Evolutionary conservation across 1,284 basidiomycete genomes (phyloP).

Genomic region (Mycena sp.): DNA sequence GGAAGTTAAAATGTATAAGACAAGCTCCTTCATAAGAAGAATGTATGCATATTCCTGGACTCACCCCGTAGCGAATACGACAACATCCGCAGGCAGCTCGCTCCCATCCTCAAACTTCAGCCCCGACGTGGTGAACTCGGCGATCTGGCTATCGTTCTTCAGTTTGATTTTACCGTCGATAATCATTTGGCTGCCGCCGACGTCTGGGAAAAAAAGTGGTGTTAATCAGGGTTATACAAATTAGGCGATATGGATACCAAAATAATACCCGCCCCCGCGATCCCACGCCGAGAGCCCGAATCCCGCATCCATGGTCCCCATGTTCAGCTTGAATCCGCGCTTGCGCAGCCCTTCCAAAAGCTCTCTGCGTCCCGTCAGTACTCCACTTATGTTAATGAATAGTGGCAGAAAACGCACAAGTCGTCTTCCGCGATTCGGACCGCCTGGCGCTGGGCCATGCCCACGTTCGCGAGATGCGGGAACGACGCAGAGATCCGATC

Average conservation of each 20-base stretch:
- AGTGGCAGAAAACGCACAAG: not conserved
- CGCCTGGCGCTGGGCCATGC: conserved; percentile 7
- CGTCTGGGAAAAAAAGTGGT: conserved; percentile 58
- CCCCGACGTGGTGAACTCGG: conserved; percentile 61
- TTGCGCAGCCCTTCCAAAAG: conserved; percentile 62
- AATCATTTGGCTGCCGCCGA: conserved; percentile 71
- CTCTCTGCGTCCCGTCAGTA: conserved; percentile 48
- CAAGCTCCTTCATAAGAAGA: not conserved
- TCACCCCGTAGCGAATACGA: conserved; percentile 76
- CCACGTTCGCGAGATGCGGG: conserved; percentile 51
- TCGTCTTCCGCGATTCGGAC: conserved; percentile 37
- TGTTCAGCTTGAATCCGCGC: conserved; percentile 67
- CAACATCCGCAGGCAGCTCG: conserved; percentile 70
- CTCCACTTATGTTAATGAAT: no score
- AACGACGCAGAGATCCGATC: conserved; percentile 62
- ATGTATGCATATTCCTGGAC: not conserved
- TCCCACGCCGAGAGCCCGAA: conserved; percentile 41
- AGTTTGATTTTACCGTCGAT: conserved; percentile 80
- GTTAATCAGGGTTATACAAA: conserved; percentile 35
- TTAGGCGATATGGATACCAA: conserved; percentile 43
- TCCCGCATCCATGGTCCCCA: conserved; percentile 64
- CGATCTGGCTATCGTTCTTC: conserved; percentile 68
- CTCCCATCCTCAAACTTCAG: conserved; percentile 74
- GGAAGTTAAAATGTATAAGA: not conserved
- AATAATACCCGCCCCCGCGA: conserved; percentile 51